Evolutionary conservation across 2,329 filamentous ascomycete genomes (phyloP), one percentile per base, ranked within the genome.

Genomic region (Ascochyta koolunga): DNA sequence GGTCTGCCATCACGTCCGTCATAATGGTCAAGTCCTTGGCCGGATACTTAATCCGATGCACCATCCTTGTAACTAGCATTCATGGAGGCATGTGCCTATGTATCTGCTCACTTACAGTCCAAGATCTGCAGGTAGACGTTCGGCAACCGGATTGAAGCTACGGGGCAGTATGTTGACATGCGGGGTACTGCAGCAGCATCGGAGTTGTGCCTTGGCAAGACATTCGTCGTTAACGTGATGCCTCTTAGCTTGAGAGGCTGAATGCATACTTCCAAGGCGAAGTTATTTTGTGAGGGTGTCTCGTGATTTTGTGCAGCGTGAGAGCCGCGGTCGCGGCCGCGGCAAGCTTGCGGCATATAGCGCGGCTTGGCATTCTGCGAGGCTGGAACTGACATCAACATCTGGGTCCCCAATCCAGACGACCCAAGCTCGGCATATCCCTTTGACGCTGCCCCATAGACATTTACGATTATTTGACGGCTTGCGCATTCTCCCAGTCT

Each of bases 331-430:
- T 31, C 33, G 40, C 40, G 11, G 29, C 40, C 33, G 40, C 40
- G 11, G 29, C 40, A 40, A n/a, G 38, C 15, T 40, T 27, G 9
- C 24, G n/a, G 32, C 32, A 31, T 13, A 2, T 29, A 45, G 45
- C 44, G 51, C 18, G 51, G 33, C 44, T 39, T 40, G 51, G 5
- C 32, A 33, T 13, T 21, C 2, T 3, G 40, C 18, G 51, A 54
- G 51, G 51, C 51, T 50, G 51, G 40, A 47, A 19, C 36, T 50
- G 51, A 54, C 51, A 50, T 54, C 51, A 54, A 54, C 51, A 54
- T 44, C 40, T 24, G 19, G 31, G 25, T 33, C 39, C 21, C 46
- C 25, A 33, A 21, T 40, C 27, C 16, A 16, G 38, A 32, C 50
- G 22, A 21, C 15, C 7, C 35, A 47, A 48, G 51, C 40, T 54